Conservation (phyloP, 148 eudicot species). For the Chenopodium suecicum region DNA sequence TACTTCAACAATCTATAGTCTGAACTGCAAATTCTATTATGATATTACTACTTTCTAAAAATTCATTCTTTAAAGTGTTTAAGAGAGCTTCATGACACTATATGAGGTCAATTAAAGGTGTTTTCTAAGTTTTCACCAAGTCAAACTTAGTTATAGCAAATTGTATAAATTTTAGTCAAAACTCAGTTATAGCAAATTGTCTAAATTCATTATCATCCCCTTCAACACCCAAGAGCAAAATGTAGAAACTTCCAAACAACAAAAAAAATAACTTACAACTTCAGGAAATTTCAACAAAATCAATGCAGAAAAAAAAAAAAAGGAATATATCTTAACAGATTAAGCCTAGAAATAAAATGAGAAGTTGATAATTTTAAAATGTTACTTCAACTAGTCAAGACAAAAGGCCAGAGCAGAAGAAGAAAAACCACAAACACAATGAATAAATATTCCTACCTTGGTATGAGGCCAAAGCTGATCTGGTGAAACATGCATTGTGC, state of each 20-base stretch:
- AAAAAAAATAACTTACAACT: background rate
- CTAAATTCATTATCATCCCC: too few species aligned
- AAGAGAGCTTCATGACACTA: too few species aligned
- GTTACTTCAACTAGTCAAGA: background rate
- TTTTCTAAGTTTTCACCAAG: too few species aligned
- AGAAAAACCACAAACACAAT: slow-evolving; percentile 2
- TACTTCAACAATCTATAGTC: too few species aligned
- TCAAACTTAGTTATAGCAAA: too few species aligned
- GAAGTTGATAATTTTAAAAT: background rate
- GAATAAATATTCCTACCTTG: slow-evolving; percentile 68
- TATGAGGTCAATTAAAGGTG: too few species aligned
- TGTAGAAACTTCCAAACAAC: background rate
- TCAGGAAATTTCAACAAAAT: background rate
- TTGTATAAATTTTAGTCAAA: too few species aligned
- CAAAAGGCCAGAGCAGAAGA: background rate
- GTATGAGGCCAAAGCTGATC: slow-evolving; percentile 99
- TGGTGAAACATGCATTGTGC: slow-evolving; percentile 99
- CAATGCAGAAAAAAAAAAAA: background rate
- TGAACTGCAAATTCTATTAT: too few species aligned
- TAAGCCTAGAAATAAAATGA: background rate
- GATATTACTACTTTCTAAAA: too few species aligned
- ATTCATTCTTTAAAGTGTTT: too few species aligned
- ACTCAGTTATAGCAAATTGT: too few species aligned
- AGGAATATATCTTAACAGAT: background rate
- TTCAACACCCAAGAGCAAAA: too few species aligned